Evolutionary conservation across 2,329 filamentous ascomycete species (phyloP).

Genomic region (Didymella exigua): DNA sequence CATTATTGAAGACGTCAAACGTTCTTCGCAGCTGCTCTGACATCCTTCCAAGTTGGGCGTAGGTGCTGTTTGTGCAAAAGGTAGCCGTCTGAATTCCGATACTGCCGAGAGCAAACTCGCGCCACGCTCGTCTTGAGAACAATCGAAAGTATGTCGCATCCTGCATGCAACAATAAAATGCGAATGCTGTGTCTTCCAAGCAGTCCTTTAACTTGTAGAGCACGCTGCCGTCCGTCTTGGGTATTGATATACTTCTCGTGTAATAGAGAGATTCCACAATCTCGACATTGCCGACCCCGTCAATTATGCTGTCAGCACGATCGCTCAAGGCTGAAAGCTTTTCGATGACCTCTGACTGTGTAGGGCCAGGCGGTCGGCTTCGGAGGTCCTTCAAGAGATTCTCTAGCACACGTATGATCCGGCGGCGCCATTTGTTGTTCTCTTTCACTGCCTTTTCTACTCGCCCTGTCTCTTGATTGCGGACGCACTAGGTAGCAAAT

Average conservation of each 20-base stretch:
- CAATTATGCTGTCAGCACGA: slow-evolving; percentile 2
- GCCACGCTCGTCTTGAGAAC: slow-evolving; percentile 40
- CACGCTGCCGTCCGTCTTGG: not conserved
- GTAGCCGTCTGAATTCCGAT: slow-evolving; percentile 43
- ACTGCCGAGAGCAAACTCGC: slow-evolving; percentile 34
- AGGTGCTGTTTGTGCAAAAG: slow-evolving; percentile 40
- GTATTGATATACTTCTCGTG: not conserved
- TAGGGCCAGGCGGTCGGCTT: slow-evolving; percentile 1
- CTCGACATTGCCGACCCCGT: not conserved
- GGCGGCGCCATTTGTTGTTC: slow-evolving; percentile 16
- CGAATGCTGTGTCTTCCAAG: slow-evolving; percentile 20
- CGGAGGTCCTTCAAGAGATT: slow-evolving; percentile 2
- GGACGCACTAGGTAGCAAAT: slow-evolving; percentile 19
- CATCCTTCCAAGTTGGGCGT: slow-evolving; percentile 9
- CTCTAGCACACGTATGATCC: slow-evolving; percentile 17
- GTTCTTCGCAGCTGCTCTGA: not conserved
- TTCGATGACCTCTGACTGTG: not conserved
- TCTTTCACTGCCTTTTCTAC: not conserved
- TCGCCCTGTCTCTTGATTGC: slow-evolving; percentile 4
- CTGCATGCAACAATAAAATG: slow-evolving; percentile 37
- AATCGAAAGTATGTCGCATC: slow-evolving; percentile 37
- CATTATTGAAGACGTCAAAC: not conserved
- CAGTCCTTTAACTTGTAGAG: slow-evolving; percentile 15
- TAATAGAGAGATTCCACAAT: slow-evolving; percentile 2
- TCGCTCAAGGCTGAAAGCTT: not conserved